These are phyloP conservation scores for Chloris gayana DNA, from an alignment of 176 grass and related monocot genomes.

Conservation along the genomic window DNA sequence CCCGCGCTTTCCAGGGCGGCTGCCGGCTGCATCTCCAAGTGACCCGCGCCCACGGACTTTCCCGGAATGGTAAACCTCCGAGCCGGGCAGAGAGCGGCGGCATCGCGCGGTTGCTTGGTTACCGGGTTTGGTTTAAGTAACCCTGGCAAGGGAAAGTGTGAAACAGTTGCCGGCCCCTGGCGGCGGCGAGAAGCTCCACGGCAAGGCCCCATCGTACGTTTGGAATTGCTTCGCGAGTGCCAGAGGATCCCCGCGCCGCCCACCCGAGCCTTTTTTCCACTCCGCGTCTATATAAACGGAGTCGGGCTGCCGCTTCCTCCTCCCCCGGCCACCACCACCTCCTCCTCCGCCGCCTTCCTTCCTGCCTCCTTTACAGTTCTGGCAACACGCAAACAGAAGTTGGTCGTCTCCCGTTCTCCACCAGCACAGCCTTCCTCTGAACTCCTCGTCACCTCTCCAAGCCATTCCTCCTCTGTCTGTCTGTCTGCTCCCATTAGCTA, in stretches of 20 bases:
- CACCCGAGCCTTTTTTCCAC: not conserved
- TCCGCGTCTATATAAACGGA: conserved; percentile 26
- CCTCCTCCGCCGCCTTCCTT: not conserved
- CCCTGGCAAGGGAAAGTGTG: conserved; percentile 21
- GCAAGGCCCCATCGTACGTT: not conserved
- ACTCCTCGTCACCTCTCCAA: no score
- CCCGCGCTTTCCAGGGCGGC: not conserved
- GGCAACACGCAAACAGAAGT: not conserved
- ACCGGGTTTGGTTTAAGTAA: not conserved
- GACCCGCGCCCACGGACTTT: not conserved
- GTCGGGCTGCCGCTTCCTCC: no score
- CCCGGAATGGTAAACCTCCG: not conserved
- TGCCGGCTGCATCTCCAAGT: not conserved
- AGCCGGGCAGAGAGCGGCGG: no score
- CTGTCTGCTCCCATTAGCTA: not conserved
- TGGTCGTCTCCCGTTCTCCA: no score
- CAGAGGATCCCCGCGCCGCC: not conserved
- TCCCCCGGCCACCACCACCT: not conserved
- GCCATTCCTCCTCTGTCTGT: no score
- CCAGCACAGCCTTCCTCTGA: not conserved
- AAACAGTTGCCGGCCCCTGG: conserved; percentile 28
- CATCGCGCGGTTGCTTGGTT: not conserved
- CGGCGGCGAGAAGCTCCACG: conserved; percentile 29
- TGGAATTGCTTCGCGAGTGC: not conserved
- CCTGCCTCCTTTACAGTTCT: not conserved